phyloP scores from a whole-genome alignment of 2,329 filamentous ascomycete species.

The Amylocarpus encephaloides region DNA sequence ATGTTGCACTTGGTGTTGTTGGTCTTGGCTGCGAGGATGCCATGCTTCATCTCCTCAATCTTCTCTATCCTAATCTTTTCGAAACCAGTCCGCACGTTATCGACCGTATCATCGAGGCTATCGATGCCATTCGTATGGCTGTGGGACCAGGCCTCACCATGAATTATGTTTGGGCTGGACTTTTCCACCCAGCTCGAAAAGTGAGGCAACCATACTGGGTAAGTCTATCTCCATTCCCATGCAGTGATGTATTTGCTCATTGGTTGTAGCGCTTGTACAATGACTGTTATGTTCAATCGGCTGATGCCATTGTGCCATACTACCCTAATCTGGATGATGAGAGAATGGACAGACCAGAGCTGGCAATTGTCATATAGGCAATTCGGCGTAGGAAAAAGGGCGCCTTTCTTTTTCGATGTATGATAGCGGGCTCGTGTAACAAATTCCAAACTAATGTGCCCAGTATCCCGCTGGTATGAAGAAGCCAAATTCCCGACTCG shows the following conservation, averaged over 20 bases:
- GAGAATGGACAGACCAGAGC: slow-evolving; percentile 68
- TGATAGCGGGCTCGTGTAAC: slow-evolving; percentile 6
- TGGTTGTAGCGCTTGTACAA: slow-evolving; percentile 67
- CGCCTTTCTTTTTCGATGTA: slow-evolving; percentile 8
- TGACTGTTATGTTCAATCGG: slow-evolving; percentile 88
- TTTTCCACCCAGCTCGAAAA: slow-evolving; percentile 95
- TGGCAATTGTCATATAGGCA: slow-evolving; percentile 70
- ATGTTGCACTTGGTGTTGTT: slow-evolving; percentile 95
- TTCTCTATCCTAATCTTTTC: slow-evolving; percentile 94
- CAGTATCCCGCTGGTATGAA: background rate
- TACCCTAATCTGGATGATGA: slow-evolving; percentile 85
- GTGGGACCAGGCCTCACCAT: slow-evolving; percentile 88
- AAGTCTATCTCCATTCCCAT: slow-evolving; percentile 1
- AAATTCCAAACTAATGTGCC: background rate
- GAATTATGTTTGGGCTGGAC: slow-evolving; percentile 96
- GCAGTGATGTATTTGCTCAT: background rate
- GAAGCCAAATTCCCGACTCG: background rate
- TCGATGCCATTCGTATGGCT: slow-evolving; percentile 90
- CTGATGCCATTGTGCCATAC: slow-evolving; percentile 93
- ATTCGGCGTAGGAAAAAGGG: background rate
- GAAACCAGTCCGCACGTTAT: slow-evolving; percentile 98
- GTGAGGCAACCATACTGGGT: slow-evolving; percentile 89
- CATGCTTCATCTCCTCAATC: slow-evolving; percentile 94
- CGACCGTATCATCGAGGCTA: slow-evolving; percentile 93
- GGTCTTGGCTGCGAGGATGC: slow-evolving; percentile 96